These are phyloP conservation scores for Coemansia sp. DNA, from an alignment of 192 early-diverging fungal genomes.

Conservation along the genomic window DNA sequence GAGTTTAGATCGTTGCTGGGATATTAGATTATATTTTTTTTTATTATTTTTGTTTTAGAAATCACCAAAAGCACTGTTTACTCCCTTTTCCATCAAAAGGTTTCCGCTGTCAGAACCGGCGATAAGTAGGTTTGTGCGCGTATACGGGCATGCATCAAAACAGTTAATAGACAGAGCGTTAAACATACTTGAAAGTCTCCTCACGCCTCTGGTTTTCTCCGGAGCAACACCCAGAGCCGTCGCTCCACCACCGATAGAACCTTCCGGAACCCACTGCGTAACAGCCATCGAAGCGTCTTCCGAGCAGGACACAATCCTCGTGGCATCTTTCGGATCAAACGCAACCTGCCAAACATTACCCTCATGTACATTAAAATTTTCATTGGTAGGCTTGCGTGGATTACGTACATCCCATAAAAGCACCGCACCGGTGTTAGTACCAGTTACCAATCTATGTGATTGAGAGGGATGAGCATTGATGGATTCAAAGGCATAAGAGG, in stretches of 20 bases:
- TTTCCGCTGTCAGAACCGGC: conserved; percentile 57
- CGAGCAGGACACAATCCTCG: conserved; percentile 52
- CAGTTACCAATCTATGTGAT: conserved; percentile 49
- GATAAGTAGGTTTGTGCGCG: conserved; percentile 34
- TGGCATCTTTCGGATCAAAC: conserved; percentile 42
- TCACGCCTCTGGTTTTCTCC: conserved; percentile 9
- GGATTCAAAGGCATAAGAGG: conserved; percentile 35
- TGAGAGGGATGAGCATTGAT: conserved; percentile 54
- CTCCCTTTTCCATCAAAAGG: conserved; percentile 35
- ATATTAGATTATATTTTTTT: neutral
- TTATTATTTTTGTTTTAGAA: too few species aligned
- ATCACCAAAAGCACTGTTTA: neutral
- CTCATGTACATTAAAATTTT: conserved; percentile 43
- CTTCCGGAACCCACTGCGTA: conserved; percentile 31
- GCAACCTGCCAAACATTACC: conserved; percentile 43
- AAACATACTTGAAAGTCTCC: conserved; percentile 38
- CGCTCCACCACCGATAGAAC: neutral
- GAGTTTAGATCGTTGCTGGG: neutral
- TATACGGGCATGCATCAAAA: conserved; percentile 48
- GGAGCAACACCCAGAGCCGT: neutral
- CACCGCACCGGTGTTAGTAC: conserved; percentile 38
- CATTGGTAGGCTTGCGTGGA: conserved; percentile 24
- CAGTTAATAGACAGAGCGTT: conserved; percentile 50
- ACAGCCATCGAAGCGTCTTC: conserved; percentile 51
- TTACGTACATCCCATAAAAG: conserved; percentile 54